Evolutionary conservation across 331 rosid genomes (phyloP).

Genomic region (Rhamnella rubrinervis): DNA sequence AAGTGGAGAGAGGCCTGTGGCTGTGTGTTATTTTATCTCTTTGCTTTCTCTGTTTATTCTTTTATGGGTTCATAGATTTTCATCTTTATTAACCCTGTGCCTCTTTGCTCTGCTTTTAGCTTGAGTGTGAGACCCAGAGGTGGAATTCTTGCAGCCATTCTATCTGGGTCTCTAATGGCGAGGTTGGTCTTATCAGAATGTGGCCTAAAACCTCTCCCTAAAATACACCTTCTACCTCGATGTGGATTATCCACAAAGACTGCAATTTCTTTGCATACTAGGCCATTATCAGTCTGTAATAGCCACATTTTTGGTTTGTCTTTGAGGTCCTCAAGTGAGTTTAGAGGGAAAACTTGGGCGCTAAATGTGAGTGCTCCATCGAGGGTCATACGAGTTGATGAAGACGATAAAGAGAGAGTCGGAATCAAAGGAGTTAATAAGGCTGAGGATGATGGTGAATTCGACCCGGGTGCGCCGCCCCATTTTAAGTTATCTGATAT

Average conservation of each 20-base stretch:
- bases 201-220: constrained; percentile 38
- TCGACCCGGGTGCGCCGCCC: constrained; percentile 43
- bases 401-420: constrained; percentile 21
- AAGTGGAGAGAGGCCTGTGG: constrained; percentile 32
- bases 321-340: constrained; percentile 15
- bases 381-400: constrained; percentile 28
- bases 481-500: constrained; percentile 43
- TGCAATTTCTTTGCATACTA: constrained; percentile 10
- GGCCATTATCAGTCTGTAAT: constrained; percentile 22
- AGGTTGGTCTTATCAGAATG: constrained; percentile 51
- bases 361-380: constrained; percentile 50
- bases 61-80: neutral
- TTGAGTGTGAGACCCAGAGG: constrained; percentile 6
- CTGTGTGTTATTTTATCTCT: constrained; percentile 21
- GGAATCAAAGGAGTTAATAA: constrained; percentile 11
- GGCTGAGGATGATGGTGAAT: constrained; percentile 24
- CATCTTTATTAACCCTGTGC: neutral
- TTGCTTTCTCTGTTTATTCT: neutral
- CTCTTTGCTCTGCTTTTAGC: neutral
- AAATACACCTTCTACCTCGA: constrained; percentile 35
- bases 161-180: constrained; percentile 45
- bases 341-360: constrained; percentile 32
- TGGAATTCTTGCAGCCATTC: neutral
- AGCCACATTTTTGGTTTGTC: constrained; percentile 19
- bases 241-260: constrained; percentile 19